Base-by-base conservation (phyloP, 345 rosid genomes). In the Microthlaspi erraticum region DNA sequence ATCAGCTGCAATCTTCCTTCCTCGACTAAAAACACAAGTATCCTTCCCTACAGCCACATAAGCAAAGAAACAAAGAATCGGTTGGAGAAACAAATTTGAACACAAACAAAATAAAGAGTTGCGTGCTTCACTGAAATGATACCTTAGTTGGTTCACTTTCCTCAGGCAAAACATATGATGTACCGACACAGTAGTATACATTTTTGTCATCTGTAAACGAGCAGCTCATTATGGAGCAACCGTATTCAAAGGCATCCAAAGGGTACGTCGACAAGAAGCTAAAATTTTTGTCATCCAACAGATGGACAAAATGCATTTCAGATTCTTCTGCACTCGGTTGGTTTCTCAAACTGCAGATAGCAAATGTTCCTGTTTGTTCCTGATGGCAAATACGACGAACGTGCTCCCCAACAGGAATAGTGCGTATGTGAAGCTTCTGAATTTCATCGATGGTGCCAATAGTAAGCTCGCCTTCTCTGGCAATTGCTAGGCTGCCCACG, bases 381-480 rank as follows among this genome's bases (percentile, higher is more conserved):
- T 93, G 97, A 79, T 93, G 97, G 78, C 96, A 87, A 71, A 93
- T 91, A 32, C 97, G 90, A 32, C 91, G 88, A 52, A 90, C 90
- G 52, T 91, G 95, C 77, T 93, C 98, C 64, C 98, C 97, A 42
- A 93, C 76, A 1, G 98, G 96, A 74, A 93, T 89, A 54, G 96
- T 83, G 68, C 98, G 97, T 72, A 93, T 93, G 71, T 93, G 98
- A 80, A 93, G 97, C 88, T 93, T 93, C 81, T 91, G 98, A 71
- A 91, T 91, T 65, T 87, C 97, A 84, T 93, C 97, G 37, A 93
- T 93, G 66, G 97, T 91, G 63, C 97, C 96, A 41, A 93, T 91
- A 6, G 93, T 86, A 78, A 93, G 96, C 73, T 89, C 94, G 0
- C 96, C 98, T 81, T 87, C 96, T 75, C 88, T 93, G 18, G 97